phyloP scores from a whole-genome alignment of 495 filamentous ascomycete species.

The Entonaema liquescens region DNA sequence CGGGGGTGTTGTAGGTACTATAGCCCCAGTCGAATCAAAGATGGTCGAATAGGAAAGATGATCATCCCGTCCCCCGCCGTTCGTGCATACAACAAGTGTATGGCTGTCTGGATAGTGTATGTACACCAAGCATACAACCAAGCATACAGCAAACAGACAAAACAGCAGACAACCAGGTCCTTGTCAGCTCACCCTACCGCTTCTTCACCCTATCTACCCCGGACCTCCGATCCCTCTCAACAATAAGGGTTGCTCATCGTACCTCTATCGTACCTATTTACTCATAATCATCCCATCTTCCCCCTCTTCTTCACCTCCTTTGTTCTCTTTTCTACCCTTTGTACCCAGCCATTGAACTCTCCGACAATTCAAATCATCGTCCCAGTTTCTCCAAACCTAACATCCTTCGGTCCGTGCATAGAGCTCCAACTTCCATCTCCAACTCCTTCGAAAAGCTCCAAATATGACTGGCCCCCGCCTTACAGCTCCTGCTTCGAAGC shows the following conservation, averaged over 20 bases:
- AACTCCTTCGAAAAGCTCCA: conserved; percentile 1
- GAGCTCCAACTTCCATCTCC: neutral
- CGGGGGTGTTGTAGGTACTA: conserved; percentile 2
- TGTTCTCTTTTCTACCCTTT: conserved; percentile 25
- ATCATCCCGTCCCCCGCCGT: conserved; percentile 27
- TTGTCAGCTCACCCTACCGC: conserved; percentile 20
- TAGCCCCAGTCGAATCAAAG: conserved; percentile 32
- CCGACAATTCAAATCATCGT: neutral
- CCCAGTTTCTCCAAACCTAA: conserved; percentile 4
- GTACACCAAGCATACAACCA: conserved; percentile 4
- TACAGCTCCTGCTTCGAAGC: conserved; percentile 53
- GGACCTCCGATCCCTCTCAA: conserved; percentile 41
- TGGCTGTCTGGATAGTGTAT: no score
- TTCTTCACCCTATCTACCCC: conserved; percentile 28
- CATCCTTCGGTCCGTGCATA: neutral
- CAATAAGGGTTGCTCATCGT: conserved; percentile 22
- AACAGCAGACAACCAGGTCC: conserved; percentile 11
- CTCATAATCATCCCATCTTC: conserved; percentile 25
- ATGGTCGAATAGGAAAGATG: conserved; percentile 17
- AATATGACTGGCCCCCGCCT: conserved; percentile 48
- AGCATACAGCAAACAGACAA: no score
- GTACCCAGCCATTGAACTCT: conserved; percentile 34
- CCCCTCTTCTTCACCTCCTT: conserved; percentile 19
- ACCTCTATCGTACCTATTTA: conserved; percentile 21
- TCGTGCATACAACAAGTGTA: conserved; percentile 24